A percentile compares a stretch with the other conserved stretches of the same genome.
These are phyloP conservation scores for Exophiala sideris DNA, from an alignment of 2,329 filamentous ascomycete genomes.

Conservation along the genomic window DNA sequence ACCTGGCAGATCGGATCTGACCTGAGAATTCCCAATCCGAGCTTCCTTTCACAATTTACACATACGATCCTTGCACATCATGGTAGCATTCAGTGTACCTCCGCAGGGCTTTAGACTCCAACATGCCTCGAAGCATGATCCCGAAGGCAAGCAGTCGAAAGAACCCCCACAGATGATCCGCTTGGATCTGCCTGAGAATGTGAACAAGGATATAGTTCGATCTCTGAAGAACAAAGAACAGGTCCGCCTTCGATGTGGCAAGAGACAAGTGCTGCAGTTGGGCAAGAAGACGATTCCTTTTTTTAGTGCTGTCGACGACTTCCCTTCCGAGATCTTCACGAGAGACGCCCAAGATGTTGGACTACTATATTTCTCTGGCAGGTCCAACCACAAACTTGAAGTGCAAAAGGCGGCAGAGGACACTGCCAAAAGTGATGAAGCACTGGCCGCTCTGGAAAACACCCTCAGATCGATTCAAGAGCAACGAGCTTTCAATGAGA, in stretches of 20 bases:
- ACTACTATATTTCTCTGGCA: conserved; percentile 54
- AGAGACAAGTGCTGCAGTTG: conserved; percentile 54
- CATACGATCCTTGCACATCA: conserved; percentile 10
- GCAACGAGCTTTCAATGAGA: conserved; percentile 60
- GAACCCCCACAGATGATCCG: conserved; percentile 46
- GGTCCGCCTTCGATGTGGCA: conserved; percentile 46
- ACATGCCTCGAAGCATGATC: conserved; percentile 5
- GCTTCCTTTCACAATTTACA: not conserved
- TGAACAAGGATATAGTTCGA: conserved; percentile 46
- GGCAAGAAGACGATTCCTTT: conserved; percentile 56
- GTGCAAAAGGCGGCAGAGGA: conserved; percentile 54
- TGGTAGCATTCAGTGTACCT: conserved; percentile 24
- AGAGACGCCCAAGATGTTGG: conserved; percentile 39
- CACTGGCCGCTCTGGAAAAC: conserved; percentile 57
- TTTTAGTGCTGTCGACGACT: conserved; percentile 51
- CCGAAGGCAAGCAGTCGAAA: conserved; percentile 4
- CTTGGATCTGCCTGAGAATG: conserved; percentile 43
- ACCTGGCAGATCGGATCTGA: conserved; percentile 6
- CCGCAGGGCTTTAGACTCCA: conserved; percentile 15
- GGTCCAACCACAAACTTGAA: conserved; percentile 56
- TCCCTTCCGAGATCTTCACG: conserved; percentile 58
- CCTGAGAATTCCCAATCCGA: conserved; percentile 2
- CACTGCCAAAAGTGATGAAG: conserved; percentile 56
- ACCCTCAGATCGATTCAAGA: conserved; percentile 58
- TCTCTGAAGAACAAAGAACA: conserved; percentile 41